Conservation (phyloP, 768 basidiomycete species). For the Pholiota conissans region DNA sequence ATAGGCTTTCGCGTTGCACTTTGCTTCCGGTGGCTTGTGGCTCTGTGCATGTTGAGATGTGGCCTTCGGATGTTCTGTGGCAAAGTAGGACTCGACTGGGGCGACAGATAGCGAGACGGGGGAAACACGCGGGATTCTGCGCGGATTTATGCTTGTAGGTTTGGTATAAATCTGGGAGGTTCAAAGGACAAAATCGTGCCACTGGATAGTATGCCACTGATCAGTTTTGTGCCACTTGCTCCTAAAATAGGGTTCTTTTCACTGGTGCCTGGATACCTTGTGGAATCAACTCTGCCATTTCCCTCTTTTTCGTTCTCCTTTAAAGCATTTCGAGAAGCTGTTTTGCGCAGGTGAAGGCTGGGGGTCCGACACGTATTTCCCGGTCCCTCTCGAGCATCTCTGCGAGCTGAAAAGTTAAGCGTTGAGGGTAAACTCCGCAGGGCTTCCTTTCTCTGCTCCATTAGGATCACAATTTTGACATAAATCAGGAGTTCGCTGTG, state of each 20-base stretch:
- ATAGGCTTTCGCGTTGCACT: neutral
- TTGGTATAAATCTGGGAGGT: conserved; percentile 4
- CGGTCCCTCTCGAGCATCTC: too few relatives aligned
- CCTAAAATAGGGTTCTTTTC: conserved; percentile 7
- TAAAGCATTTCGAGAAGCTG: too few relatives aligned
- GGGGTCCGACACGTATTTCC: too few relatives aligned
- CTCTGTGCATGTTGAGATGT: neutral
- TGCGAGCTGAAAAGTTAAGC: too few relatives aligned
- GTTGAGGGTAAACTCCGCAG: neutral
- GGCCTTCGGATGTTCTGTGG: neutral
- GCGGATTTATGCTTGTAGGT: neutral
- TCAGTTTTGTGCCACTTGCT: conserved; percentile 9
- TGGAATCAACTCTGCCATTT: neutral
- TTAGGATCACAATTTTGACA: neutral
- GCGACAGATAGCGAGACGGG: neutral
- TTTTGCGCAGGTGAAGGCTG: too few relatives aligned
- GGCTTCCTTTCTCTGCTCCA: neutral
- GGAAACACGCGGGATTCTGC: neutral
- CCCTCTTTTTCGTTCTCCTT: neutral
- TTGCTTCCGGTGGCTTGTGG: neutral
- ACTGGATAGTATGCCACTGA: conserved; percentile 6
- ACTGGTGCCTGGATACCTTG: neutral
- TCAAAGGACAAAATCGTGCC: conserved; percentile 6
- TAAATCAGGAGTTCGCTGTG: neutral
- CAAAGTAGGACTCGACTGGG: neutral